Percentiles rank a stretch among this genome's conserved stretches.
Evolutionary conservation across 1,284 basidiomycete genomes (phyloP).

Genomic region (Thecaphora frezii): DNA sequence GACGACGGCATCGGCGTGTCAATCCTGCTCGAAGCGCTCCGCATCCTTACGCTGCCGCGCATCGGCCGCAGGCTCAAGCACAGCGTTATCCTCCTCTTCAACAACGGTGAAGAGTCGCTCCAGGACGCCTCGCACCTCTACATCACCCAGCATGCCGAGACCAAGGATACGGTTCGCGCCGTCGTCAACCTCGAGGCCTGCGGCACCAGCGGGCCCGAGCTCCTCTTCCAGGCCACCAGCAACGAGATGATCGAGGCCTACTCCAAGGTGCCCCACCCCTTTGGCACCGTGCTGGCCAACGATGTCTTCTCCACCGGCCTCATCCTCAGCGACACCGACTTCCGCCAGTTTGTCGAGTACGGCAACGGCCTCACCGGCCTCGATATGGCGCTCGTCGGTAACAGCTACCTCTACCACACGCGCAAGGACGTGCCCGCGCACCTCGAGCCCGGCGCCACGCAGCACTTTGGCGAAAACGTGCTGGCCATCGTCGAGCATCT

Average conservation of each 20-base stretch:
- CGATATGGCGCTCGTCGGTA: constrained; percentile 89
- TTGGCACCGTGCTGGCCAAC: constrained; percentile 86
- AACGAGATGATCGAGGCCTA: constrained; percentile 92
- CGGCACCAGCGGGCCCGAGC: constrained; percentile 81
- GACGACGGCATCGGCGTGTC: constrained; percentile 80
- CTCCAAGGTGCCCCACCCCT: constrained; percentile 81
- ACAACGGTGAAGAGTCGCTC: constrained; percentile 82
- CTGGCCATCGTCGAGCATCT: constrained; percentile 80
- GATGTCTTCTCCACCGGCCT: constrained; percentile 93
- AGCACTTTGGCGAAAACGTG: constrained; percentile 91
- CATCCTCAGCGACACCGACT: constrained; percentile 66
- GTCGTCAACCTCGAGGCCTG: constrained; percentile 93
- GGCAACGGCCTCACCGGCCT: constrained; percentile 62
- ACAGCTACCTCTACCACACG: constrained; percentile 91
- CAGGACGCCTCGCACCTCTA: constrained; percentile 84
- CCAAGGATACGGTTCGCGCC: constrained; percentile 70
- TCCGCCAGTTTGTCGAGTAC: constrained; percentile 85
- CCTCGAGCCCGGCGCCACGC: constrained; percentile 72
- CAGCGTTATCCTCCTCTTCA: constrained; percentile 87
- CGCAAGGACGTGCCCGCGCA: constrained; percentile 80
- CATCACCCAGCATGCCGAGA: constrained; percentile 54
- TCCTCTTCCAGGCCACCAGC: constrained; percentile 94
- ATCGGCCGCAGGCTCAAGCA: constrained; percentile 74
- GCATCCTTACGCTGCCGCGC: constrained; percentile 71
- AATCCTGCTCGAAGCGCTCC: constrained; percentile 78